phyloP scores from a whole-genome alignment of 176 grass and related monocot genomes.

The Calamus simplicifolius region DNA sequence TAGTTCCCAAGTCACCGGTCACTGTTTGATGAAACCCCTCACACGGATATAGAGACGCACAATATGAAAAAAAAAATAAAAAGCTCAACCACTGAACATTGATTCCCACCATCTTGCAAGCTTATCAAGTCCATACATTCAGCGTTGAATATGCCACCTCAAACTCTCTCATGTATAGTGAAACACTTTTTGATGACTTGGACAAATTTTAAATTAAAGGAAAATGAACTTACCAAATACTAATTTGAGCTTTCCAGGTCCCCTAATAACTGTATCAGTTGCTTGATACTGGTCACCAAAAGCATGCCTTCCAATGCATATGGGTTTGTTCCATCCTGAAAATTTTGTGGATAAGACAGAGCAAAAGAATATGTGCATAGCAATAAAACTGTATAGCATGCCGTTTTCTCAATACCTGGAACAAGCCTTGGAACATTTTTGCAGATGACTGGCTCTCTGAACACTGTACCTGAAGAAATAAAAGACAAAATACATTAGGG shows the following conservation, averaged over 20 bases:
- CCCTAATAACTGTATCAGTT: constrained; percentile 89
- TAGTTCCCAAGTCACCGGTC: no score
- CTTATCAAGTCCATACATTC: no score
- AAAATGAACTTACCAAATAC: constrained; percentile 66
- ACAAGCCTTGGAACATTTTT: constrained; percentile 86
- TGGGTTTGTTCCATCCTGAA: constrained; percentile 96
- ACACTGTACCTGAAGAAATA: constrained; percentile 60
- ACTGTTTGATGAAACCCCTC: no score
- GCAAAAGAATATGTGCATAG: constrained; percentile 9
- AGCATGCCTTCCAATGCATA: constrained; percentile 98
- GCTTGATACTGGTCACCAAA: constrained; percentile 96
- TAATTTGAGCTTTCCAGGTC: constrained; percentile 93
- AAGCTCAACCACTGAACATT: no score
- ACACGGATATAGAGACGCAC: no score
- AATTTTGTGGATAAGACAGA: constrained; percentile 14
- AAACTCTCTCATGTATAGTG: no score
- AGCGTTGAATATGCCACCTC: no score
- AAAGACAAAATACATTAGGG: no score
- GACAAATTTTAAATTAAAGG: background rate
- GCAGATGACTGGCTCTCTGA: constrained; percentile 96
- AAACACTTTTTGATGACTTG: no score
- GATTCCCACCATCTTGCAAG: no score
- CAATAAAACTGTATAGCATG: constrained; percentile 7
- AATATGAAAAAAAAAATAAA: no score
- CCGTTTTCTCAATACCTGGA: constrained; percentile 55